Percentiles rank a stretch among this genome's conserved stretches.
phyloP scores from a whole-genome alignment of 805 yeast genomes.

The Deakozyma indianensis region DNA sequence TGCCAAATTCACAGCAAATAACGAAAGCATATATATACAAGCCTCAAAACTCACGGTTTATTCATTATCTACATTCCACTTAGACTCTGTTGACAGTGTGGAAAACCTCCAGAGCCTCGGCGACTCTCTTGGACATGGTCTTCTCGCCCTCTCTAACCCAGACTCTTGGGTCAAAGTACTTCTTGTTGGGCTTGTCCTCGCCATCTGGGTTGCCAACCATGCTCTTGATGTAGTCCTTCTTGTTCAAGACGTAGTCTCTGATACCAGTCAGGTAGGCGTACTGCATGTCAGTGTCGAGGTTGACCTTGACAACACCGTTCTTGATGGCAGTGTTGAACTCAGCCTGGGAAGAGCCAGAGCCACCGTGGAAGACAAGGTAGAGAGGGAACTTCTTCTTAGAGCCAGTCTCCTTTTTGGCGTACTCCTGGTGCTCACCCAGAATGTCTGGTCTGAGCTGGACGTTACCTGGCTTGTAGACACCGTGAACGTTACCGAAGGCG shows the following conservation, averaged over 20 bases:
- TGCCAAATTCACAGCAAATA: too few species aligned
- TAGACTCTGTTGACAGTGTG: constrained; percentile 25
- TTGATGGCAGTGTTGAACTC: constrained; percentile 86
- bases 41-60: too few species aligned
- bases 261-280: constrained; percentile 94
- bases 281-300: constrained; percentile 98
- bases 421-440: constrained; percentile 89
- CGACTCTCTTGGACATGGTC: constrained; percentile 83
- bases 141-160: constrained; percentile 99
- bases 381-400: constrained; percentile 51
- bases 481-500: constrained; percentile 98
- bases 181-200: constrained; percentile 98
- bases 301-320: constrained; percentile 96
- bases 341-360: constrained; percentile 89
- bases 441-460: constrained; percentile 85
- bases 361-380: constrained; percentile 99
- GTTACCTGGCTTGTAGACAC: constrained; percentile 99
- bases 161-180: constrained; percentile 99
- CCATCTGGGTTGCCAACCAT: constrained; percentile 99
- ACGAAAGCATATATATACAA: too few species aligned
- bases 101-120: constrained; percentile 77
- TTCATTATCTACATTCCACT: constrained; percentile 2
- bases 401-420: constrained; percentile 57
- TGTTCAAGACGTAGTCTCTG: constrained; percentile 89
- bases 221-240: constrained; percentile 83